A percentile compares a stretch with the other conserved stretches of the same genome.
Evolutionary conservation across 139 green algal species (phyloP).

Genomic region (Haematococcus sp.): DNA sequence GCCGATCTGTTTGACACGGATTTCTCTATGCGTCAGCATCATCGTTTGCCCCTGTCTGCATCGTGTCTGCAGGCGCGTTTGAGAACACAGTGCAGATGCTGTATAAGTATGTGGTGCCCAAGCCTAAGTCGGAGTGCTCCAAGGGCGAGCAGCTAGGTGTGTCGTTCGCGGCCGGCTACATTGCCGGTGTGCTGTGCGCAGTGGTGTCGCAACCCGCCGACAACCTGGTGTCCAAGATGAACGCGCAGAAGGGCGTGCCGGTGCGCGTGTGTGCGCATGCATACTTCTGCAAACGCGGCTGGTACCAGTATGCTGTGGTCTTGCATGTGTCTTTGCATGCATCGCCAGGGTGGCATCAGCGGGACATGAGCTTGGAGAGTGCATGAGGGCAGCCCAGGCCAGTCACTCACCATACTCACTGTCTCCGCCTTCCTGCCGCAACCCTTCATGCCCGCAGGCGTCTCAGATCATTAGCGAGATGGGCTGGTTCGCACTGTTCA

Average conservation of each 20-base stretch:
- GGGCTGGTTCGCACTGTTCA: conserved; percentile 79
- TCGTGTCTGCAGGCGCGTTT: conserved; percentile 85
- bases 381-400: no score
- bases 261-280: conserved; percentile 13
- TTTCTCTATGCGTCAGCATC: no score
- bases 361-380: no score
- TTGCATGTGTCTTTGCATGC: no score
- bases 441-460: no score
- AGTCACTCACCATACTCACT: no score
- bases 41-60: no score
- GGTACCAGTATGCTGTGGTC: conserved; percentile 37
- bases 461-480: conserved; percentile 77
- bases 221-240: conserved; percentile 95
- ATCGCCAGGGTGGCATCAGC: no score
- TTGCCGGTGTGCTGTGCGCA: conserved; percentile 84
- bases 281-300: conserved; percentile 42
- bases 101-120: conserved; percentile 92
- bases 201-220: conserved; percentile 88
- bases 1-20: no score
- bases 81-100: conserved; percentile 85
- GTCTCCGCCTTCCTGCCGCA: no score
- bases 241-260: conserved; percentile 75
- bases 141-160: conserved; percentile 91
- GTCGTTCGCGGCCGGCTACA: conserved; percentile 88
- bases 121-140: conserved; percentile 85